Percentiles rank a stretch among this genome's conserved stretches.
These are phyloP conservation scores for Backusella parvicylindrica DNA, from an alignment of 192 early-diverging fungal genomes.

Conservation along the genomic window DNA sequence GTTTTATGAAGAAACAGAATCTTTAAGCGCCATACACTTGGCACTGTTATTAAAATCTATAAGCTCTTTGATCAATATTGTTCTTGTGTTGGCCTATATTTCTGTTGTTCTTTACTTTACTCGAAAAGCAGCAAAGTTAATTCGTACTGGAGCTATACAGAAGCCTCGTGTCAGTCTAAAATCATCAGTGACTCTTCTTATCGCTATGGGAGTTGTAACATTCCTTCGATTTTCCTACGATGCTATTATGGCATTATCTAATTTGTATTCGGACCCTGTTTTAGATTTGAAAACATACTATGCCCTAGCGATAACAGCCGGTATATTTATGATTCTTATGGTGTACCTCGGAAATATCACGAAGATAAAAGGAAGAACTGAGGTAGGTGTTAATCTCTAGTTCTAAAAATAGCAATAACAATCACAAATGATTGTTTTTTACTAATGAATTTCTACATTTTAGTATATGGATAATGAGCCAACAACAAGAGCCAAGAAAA, in stretches of 20 bases:
- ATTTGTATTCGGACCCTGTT: neutral
- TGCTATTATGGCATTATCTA: neutral
- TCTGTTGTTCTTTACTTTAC: neutral
- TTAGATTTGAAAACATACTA: neutral
- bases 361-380: neutral
- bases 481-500: neutral
- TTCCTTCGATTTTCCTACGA: neutral
- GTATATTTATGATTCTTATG: constrained; percentile 3
- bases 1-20: neutral
- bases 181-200: neutral
- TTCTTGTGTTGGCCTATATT: neutral
- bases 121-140: neutral
- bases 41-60: neutral
- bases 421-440: neutral
- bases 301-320: neutral
- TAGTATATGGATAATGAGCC: neutral
- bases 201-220: neutral
- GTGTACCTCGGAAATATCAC: neutral
- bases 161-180: neutral
- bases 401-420: neutral
- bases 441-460: neutral
- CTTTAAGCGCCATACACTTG: neutral
- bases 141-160: neutral
- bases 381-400: neutral
- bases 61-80: neutral